Conservation (phyloP, 768 basidiomycete genomes). For the Panaeolus cyanescens region DNA sequence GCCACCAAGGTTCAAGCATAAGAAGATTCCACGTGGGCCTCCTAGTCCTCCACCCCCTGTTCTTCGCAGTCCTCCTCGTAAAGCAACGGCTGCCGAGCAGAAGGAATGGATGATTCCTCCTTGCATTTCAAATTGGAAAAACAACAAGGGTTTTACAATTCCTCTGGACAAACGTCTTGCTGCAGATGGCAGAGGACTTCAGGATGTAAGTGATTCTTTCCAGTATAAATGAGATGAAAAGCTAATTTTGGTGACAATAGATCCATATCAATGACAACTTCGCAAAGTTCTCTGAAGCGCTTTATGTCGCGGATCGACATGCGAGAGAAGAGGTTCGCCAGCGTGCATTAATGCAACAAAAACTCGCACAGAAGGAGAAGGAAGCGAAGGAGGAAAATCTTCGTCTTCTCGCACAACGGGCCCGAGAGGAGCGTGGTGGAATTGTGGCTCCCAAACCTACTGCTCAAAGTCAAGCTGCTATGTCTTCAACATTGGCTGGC, state of each 20-base stretch:
- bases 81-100: slow-evolving; percentile 95
- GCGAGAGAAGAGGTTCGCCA: slow-evolving; percentile 98
- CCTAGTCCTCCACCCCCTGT: slow-evolving; percentile 97
- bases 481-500: slow-evolving; percentile 77
- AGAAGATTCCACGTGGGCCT: slow-evolving; percentile 97
- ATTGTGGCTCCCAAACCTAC: slow-evolving; percentile 63
- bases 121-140: slow-evolving; percentile 99
- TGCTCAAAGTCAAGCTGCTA: slow-evolving; percentile 65
- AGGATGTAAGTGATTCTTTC: slow-evolving; percentile 72
- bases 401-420: slow-evolving; percentile 90
- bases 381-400: slow-evolving; percentile 96
- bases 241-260: slow-evolving; percentile 39
- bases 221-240: not conserved
- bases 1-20: slow-evolving; percentile 96
- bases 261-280: slow-evolving; percentile 99
- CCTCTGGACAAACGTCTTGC: slow-evolving; percentile 97
- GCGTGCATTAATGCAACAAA: slow-evolving; percentile 96
- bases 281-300: slow-evolving; percentile 96
- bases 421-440: slow-evolving; percentile 91
- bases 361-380: slow-evolving; percentile 98
- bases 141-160: slow-evolving; percentile 99
- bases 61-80: slow-evolving; percentile 91
- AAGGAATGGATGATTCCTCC: slow-evolving; percentile 99
- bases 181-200: slow-evolving; percentile 96
- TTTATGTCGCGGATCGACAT: slow-evolving; percentile 95